Evolutionary conservation across 2,329 filamentous ascomycete genomes (phyloP).

Genomic region (Clarireedia sp.): DNA sequence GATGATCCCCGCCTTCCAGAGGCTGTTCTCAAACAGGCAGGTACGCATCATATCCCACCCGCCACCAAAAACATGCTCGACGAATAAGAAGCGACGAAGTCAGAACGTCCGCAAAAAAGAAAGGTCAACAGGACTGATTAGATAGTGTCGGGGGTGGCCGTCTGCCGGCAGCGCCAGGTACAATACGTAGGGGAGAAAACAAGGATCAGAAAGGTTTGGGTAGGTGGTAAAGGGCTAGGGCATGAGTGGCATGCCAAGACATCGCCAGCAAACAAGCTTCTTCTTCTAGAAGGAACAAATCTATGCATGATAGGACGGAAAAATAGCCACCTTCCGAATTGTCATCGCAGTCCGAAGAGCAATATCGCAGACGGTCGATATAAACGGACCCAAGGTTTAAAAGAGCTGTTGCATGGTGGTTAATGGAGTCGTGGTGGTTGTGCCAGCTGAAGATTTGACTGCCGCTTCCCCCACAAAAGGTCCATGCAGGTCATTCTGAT

Average conservation of each 20-base stretch:
- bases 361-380: neutral
- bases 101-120: neutral
- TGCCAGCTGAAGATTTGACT: neutral
- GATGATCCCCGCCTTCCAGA: neutral
- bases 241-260: constrained; percentile 9
- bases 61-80: neutral
- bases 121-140: neutral
- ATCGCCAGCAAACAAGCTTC: neutral
- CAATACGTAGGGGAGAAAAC: neutral
- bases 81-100: constrained; percentile 2
- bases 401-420: too few relatives aligned
- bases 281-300: neutral
- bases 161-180: neutral
- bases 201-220: neutral
- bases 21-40: constrained; percentile 6
- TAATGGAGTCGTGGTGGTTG: too few relatives aligned
- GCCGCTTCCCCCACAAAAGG: neutral
- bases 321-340: constrained; percentile 6
- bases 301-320: neutral
- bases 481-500: neutral
- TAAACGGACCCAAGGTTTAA: too few relatives aligned
- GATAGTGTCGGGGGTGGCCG: neutral
- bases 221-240: neutral
- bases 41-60: neutral
- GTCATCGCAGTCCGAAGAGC: neutral